Conservation (phyloP, 345 rosid genomes). For the Ailanthus altissimus region DNA sequence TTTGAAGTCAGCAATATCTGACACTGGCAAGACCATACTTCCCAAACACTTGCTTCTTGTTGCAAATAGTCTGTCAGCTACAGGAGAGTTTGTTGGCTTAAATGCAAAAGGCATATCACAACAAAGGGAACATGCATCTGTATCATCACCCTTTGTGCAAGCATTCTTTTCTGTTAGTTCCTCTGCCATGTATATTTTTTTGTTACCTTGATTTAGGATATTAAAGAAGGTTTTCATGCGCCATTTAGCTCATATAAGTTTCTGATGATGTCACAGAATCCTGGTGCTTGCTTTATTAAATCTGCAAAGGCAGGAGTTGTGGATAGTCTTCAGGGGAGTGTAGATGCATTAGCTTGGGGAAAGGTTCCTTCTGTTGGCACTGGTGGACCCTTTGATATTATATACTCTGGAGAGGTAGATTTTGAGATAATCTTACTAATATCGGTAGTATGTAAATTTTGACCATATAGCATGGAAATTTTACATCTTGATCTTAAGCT, state of each 20-base stretch:
- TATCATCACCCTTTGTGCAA: conserved; percentile 74
- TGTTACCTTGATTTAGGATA: conserved; percentile 2
- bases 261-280: conserved; percentile 53
- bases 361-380: conserved; percentile 70
- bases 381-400: conserved; percentile 71
- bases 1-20: conserved; percentile 76
- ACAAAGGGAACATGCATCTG: conserved; percentile 64
- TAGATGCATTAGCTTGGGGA: conserved; percentile 93
- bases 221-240: background rate
- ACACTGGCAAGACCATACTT: conserved; percentile 72
- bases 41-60: conserved; percentile 66
- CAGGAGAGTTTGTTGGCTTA: conserved; percentile 90
- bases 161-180: conserved; percentile 88
- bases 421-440: conserved; percentile 20
- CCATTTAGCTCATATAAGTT: conserved; percentile 6
- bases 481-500: background rate
- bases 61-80: conserved; percentile 66
- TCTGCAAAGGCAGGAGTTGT: conserved; percentile 73
- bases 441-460: background rate
- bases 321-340: conserved; percentile 75
- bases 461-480: background rate
- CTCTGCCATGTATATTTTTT: background rate
- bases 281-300: conserved; percentile 74
- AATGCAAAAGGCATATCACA: conserved; percentile 67
- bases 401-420: conserved; percentile 63